Conservation (phyloP, 139 green algal genomes). For the Chlorella vulgaris region DNA sequence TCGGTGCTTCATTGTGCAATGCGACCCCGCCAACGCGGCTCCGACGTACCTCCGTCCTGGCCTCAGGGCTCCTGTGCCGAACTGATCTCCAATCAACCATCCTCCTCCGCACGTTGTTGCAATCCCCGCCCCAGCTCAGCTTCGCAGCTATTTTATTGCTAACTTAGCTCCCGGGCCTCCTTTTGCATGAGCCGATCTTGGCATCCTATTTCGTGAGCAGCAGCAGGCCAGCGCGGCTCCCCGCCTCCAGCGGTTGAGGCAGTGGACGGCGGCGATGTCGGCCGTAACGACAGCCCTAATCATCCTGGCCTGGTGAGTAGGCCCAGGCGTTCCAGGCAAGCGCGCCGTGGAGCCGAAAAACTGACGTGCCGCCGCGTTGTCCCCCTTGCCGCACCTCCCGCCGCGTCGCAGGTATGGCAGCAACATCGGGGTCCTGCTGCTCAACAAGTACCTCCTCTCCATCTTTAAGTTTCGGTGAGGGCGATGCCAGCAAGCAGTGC, state of each 20-base stretch:
- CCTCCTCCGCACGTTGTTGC: not conserved
- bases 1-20: too few species aligned
- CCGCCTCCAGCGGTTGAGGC: not conserved
- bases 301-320: slow-evolving; percentile 7
- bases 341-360: too few species aligned
- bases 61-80: not conserved
- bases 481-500: too few species aligned
- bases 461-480: slow-evolving; percentile 73
- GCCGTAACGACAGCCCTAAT: not conserved
- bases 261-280: not conserved
- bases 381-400: too few species aligned
- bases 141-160: too few species aligned
- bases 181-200: too few species aligned
- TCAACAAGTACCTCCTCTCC: slow-evolving; percentile 95
- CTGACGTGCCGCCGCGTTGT: too few species aligned
- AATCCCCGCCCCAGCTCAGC: not conserved
- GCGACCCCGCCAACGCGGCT: not conserved
- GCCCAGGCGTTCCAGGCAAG: not conserved
- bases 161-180: too few species aligned
- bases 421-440: slow-evolving; percentile 94
- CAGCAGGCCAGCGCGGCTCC: too few species aligned
- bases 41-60: not conserved
- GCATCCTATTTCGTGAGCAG: too few species aligned
- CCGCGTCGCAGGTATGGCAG: slow-evolving; percentile 85
- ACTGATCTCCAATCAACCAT: not conserved